Evolutionary conservation across 345 rosid genomes (phyloP).

Genomic region (Eucalyptus cloeziana): DNA sequence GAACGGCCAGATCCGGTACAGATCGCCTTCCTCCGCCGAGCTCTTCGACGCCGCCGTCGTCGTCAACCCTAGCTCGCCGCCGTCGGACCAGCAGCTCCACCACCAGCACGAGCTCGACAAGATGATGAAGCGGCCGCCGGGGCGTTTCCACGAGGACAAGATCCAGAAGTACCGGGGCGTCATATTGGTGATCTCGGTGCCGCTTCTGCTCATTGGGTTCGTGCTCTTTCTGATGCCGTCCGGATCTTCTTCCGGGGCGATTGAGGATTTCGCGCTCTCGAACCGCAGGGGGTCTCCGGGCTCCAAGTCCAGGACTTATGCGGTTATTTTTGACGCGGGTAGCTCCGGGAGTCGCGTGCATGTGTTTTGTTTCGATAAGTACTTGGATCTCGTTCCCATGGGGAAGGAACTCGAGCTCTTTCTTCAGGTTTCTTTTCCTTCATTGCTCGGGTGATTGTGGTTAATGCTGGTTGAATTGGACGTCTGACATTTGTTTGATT

Average conservation of each 20-base stretch:
- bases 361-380: conserved; percentile 79
- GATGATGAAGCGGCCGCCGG: conserved; percentile 44
- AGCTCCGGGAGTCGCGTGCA: conserved; percentile 98
- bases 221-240: conserved; percentile 58
- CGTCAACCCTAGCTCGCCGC: conserved; percentile 11
- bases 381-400: conserved; percentile 85
- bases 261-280: conserved; percentile 25
- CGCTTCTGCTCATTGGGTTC: conserved; percentile 42
- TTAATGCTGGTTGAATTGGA: neutral
- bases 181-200: conserved; percentile 52
- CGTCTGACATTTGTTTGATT: neutral
- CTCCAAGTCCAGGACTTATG: conserved; percentile 34
- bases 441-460: neutral
- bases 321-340: conserved; percentile 89
- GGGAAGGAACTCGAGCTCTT: conserved; percentile 89
- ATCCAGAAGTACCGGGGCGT: conserved; percentile 61
- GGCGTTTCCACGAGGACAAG: conserved; percentile 59
- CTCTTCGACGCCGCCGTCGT: conserved; percentile 13
- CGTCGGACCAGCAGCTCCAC: conserved; percentile 9
- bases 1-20: conserved; percentile 93
- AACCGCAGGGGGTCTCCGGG: conserved; percentile 38
- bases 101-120: conserved; percentile 17
- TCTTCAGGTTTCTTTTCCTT: neutral
- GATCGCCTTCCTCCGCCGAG: conserved; percentile 61
- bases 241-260: conserved; percentile 21